Evolutionary conservation across 495 filamentous ascomycete genomes (phyloP), one percentile per base, ranked within the genome.

Genomic region (Penicillium waksmanii): DNA sequence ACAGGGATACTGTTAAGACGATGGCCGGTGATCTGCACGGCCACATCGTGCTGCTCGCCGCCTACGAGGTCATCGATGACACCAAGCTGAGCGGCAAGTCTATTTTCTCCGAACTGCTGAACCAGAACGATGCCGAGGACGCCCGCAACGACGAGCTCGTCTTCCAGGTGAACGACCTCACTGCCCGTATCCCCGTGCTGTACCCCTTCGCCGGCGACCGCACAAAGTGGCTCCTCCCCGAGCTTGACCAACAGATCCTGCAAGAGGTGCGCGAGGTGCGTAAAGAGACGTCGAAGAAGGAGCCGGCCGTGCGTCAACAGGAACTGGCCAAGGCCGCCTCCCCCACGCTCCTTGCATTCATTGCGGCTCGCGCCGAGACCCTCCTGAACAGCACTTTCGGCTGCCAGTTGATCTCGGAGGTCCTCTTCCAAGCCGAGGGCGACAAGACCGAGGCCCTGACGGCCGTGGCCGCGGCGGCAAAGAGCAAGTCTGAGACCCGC

Each of bases 11-110:
- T 13, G 82, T 94, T 65, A 87, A 91, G 67, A 75, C 87, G 52
- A 90, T 98, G 84, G 89, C 89, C 3, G 84, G 83, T 52, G 94
- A 99, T 71, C 61, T 80, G 3, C 55, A 94, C 65, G 96, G 85
- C 2, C 92, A 97, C 65, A 82, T 89, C 67, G 81, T 97, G 51
- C 82, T 98, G 15, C 77, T 98, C 25, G 80, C 92, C 1, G 91
- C 90, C 4, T 93, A 89, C 70, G 94, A 97, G 66, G 86, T 96
- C 25, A 86, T 96, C 53, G 96, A 99, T 63, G 96, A 99, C 69
- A 97, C 93, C 2, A 89, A 92, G 53, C 77, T 96, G 56, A 88
- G 86, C n/a, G 81, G 89, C 17, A 97, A 96, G 72, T 80, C 87
- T 21, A 87, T 98, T 58, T 87, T 97, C 63, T 75, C 89, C 0